These are phyloP conservation scores for Spizellomyces punctatus DNA, from an alignment of 192 early-diverging fungal genomes.

Conservation along the genomic window DNA sequence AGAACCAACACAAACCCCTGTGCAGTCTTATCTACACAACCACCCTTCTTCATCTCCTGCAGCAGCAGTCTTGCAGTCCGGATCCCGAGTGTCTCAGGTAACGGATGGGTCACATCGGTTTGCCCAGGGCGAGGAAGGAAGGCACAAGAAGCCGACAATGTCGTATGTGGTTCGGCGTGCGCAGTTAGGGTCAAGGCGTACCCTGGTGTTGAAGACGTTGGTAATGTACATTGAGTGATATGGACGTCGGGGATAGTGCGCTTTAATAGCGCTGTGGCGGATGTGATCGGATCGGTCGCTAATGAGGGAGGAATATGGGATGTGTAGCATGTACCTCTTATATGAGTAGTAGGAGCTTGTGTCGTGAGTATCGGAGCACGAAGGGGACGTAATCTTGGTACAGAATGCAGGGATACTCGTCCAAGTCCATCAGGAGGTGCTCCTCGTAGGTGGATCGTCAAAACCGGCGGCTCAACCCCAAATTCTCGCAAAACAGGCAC, in stretches of 20 bases:
- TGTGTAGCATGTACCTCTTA: no score
- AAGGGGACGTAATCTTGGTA: no score
- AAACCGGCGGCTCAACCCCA: background rate
- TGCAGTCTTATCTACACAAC: constrained; percentile 83
- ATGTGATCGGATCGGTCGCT: background rate
- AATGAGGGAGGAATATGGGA: background rate
- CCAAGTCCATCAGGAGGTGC: no score
- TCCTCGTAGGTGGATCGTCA: constrained; percentile 1
- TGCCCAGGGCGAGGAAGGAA: constrained; percentile 2
- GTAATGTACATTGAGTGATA: background rate
- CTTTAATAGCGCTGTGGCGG: constrained; percentile 5
- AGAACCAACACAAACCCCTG: constrained; percentile 85
- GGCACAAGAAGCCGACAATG: constrained; percentile 8
- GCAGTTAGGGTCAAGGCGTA: constrained; percentile 17
- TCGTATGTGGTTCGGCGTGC: background rate
- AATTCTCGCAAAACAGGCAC: constrained; percentile 10
- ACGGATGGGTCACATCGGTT: constrained; percentile 37
- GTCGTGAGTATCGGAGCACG: no score
- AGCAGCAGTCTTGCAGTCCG: constrained; percentile 75
- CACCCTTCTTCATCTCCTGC: constrained; percentile 79
- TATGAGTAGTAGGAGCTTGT: no score
- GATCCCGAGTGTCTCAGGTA: constrained; percentile 87
- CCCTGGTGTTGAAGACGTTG: background rate
- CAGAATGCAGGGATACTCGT: no score
- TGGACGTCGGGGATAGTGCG: background rate